Evolutionary conservation across 257 asterid species (phyloP), one percentile per base, ranked within the genome.

Genomic region (Marsdenia floribunda): DNA sequence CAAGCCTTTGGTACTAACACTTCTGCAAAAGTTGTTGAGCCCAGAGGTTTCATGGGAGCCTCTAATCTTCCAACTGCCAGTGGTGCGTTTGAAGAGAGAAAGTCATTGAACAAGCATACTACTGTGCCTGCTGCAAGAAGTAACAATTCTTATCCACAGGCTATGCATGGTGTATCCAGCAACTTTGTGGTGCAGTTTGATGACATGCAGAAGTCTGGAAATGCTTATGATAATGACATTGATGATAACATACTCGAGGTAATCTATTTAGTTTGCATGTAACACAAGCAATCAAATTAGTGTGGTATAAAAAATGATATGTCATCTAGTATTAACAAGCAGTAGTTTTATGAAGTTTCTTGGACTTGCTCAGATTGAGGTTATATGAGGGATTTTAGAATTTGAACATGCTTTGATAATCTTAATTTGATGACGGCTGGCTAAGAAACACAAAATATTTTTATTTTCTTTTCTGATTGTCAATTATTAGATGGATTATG

Each of bases 221-320:
- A 77, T 64, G 70, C 81, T 68, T 75, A 64, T 75, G 49, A 78
- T 55, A 87, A 68, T 77, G 85, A 50, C 75, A 73, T 80, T 73
- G 92, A 89, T 68, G 98, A 91, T 80, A 90, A 84, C 80, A 83
- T 91, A 75, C 86, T 91, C 71, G 95, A 91, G 98, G 98, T 93
- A 90, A 83, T 73, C 76, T 72, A 21, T 63, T 42, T 73, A 77
- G 50, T 37, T n/a, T 15, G 18, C 42, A n/a, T 66, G 3, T 40
- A 14, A n/a, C 13, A 16, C 49, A 15, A 19, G 15, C 3, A 9
- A 52, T 16, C 37, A 42, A 77, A 70, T 18, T 52, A 22, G 26
- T 35, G 21, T 40, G 52, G 50, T 26, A 38, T 40, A 3, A 19
- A 66, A 37, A 22, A 64, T 16, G 33, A 65, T 65, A 66, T 13